phyloP scores from a whole-genome alignment of 371 early-diverging fungal genomes.

The Apophysomyces sp. region DNA sequence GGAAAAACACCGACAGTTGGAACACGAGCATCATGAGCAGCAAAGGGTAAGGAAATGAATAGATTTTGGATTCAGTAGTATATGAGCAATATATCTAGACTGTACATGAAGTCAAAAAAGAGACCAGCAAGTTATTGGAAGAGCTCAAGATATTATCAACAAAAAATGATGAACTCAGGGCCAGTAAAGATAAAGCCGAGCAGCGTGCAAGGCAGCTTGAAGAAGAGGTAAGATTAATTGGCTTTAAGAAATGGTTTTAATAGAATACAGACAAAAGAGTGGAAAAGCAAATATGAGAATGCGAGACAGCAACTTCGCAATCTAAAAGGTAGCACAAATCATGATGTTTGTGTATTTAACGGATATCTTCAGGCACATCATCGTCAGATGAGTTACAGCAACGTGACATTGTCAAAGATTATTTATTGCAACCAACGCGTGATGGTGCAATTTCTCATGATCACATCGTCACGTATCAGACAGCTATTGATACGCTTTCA shows the following conservation, averaged over 20 bases:
- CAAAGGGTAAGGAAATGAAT: constrained; percentile 53
- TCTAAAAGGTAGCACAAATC: constrained; percentile 33
- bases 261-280: constrained; percentile 28
- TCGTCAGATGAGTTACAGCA: constrained; percentile 26
- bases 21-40: constrained; percentile 71
- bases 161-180: constrained; percentile 60
- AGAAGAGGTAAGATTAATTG: constrained; percentile 27
- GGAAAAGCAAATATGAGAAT: constrained; percentile 52
- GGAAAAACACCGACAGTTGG: constrained; percentile 55
- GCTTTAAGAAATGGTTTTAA: not conserved
- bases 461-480: constrained; percentile 72
- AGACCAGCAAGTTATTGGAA: constrained; percentile 70
- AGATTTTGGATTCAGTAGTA: too few species aligned
- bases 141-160: constrained; percentile 65
- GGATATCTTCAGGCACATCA: not conserved
- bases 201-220: constrained; percentile 20
- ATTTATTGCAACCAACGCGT: constrained; percentile 44
- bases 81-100: constrained; percentile 34
- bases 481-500: constrained; percentile 80
- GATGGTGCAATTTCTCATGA: constrained; percentile 72
- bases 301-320: constrained; percentile 45
- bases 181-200: constrained; percentile 44
- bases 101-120: constrained; percentile 71
- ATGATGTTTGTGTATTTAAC: not conserved
- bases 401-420: constrained; percentile 32